These are phyloP conservation scores for Arthrobotrys sphaeroides DNA, from an alignment of 2,329 filamentous ascomycete species.

Conservation along the genomic window DNA sequence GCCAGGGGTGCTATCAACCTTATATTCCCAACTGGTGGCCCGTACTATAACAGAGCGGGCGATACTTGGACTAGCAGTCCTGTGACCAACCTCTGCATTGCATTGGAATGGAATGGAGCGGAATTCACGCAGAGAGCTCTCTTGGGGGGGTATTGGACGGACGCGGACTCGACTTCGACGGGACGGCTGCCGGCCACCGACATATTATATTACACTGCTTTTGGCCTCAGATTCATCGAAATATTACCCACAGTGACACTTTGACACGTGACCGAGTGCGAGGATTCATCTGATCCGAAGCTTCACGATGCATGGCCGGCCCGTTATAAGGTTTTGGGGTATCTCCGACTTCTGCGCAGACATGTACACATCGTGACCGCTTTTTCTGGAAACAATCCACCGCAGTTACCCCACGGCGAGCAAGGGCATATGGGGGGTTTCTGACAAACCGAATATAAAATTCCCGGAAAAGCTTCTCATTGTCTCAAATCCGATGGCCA, in stretches of 20 bases:
- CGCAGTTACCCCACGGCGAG: background rate
- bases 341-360: background rate
- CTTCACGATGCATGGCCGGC: no score
- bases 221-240: no score
- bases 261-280: no score
- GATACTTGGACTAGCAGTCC: background rate
- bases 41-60: background rate
- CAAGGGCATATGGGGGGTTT: background rate
- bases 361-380: background rate
- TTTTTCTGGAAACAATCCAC: background rate
- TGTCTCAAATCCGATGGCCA: slow-evolving; percentile 17
- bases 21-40: slow-evolving; percentile 29
- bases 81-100: slow-evolving; percentile 14
- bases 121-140: slow-evolving; percentile 29
- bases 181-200: no score
- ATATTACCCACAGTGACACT: no score
- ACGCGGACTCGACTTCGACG: no score
- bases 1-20: slow-evolving; percentile 36
- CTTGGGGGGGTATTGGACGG: background rate
- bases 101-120: slow-evolving; percentile 31
- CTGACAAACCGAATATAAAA: background rate
- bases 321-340: no score
- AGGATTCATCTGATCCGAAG: no score
- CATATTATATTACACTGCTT: no score
- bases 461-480: slow-evolving; percentile 15